Conservation (phyloP, 2,329 filamentous ascomycete genomes). For the Mycogone perniciosa region DNA sequence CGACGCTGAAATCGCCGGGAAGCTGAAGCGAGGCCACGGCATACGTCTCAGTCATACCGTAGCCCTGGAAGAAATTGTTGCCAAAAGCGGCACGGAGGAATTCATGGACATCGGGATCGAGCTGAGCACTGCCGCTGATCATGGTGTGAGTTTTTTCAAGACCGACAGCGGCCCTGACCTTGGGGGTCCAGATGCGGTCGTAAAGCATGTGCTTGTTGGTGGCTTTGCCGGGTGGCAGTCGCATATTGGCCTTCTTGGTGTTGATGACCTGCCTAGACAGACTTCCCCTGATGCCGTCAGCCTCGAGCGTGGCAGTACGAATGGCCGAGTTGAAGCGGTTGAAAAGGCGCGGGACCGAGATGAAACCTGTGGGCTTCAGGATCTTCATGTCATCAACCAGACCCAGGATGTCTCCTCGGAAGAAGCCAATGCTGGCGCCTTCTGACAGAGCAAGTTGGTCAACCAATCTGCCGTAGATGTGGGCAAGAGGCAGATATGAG, state of each 20-base stretch:
- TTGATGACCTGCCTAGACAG: constrained; percentile 74
- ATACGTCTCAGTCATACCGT: constrained; percentile 91
- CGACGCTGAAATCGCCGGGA: constrained; percentile 62
- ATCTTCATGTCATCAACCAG: constrained; percentile 88
- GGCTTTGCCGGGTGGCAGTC: constrained; percentile 64
- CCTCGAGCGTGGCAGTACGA: constrained; percentile 69
- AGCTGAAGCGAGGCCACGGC: constrained; percentile 68
- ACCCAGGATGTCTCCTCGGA: constrained; percentile 82
- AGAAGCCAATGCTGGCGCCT: constrained; percentile 78
- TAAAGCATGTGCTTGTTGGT: constrained; percentile 72
- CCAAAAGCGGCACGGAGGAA: constrained; percentile 82
- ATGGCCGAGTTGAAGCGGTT: constrained; percentile 85
- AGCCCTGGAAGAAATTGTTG: constrained; percentile 77
- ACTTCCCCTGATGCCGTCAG: constrained; percentile 71
- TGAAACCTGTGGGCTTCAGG: constrained; percentile 73
- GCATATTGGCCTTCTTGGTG: constrained; percentile 74
- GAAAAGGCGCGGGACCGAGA: constrained; percentile 85
- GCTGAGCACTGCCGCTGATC: constrained; percentile 82
- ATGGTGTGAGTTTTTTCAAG: constrained; percentile 66
- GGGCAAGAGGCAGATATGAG: constrained; percentile 88
- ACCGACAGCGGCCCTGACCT: constrained; percentile 77
- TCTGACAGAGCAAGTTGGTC: constrained; percentile 70
- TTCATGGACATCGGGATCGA: constrained; percentile 81
- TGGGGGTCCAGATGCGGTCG: constrained; percentile 84
- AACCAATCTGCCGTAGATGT: constrained; percentile 83